Evolutionary conservation across 1,284 basidiomycete species (phyloP), one percentile per base, ranked within the genome.

Genomic region (Heterobasidion annosum): DNA sequence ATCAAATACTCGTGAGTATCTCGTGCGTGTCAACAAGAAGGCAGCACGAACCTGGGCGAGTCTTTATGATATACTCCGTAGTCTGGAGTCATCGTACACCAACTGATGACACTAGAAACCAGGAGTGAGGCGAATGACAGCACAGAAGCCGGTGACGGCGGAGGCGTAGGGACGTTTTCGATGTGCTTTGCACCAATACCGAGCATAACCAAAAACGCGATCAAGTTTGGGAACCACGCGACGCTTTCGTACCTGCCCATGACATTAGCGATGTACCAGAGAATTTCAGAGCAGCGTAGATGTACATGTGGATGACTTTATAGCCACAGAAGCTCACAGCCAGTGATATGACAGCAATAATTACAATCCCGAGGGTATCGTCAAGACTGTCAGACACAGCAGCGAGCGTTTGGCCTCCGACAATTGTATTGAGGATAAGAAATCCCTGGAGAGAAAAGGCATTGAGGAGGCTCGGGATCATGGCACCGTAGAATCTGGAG

Each of bases 381-480:
- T 74, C 61, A 15, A 82, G 61, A 53, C 71, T 70, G 16, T 67
- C 64, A 45, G 79, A 84, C 8, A 83, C 79, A 37, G 81, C 77
- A 2, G 81, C 78, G 45, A 91, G 69, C 1, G 83, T 79, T 64
- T 91, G 87, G 0, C 87, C 89, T 6, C 86, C 88, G 51, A 88
- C 73, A 61, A 91, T 89, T 51, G 77, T 79, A 62, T 86, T 87
- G 54, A 93, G 68, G 48, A 88, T 78, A 52, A 86, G 71, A 67
- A 82, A 91, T 0, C 87, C 85, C 64, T 87, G 71, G 69, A 82
- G 75, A 49, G 77, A 73, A 50, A 82, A 59, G 2, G 83, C 79
- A 61, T 89, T 88, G 50, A 88, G 71, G n/a, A 78, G 50, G 19
- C 81, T 81, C 13, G 85, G 83, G 37, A 88, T 71, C 47, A 82